A percentile compares a stretch with the other conserved stretches of the same genome.
These are phyloP conservation scores for Scheffersomyces stipitis DNA, from an alignment of 805 yeast genomes.

Conservation along the genomic window DNA sequence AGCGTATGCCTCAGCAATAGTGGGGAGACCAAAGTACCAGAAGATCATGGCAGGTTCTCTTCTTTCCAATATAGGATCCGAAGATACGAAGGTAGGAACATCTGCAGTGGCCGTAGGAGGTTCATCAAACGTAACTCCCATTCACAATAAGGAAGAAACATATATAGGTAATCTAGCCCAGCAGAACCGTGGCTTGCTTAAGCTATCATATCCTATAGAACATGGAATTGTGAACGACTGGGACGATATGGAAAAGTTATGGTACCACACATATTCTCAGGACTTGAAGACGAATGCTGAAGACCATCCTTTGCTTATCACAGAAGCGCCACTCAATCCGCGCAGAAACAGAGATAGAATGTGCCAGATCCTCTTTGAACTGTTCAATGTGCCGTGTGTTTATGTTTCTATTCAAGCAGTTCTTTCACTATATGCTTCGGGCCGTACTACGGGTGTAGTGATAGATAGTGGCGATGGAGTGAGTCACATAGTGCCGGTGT, in stretches of 20 bases:
- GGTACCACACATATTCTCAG: conserved; percentile 66
- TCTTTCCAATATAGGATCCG: conserved; percentile 5
- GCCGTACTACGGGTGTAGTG: conserved; percentile 87
- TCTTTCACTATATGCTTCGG: conserved; percentile 80
- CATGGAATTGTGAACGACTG: conserved; percentile 82
- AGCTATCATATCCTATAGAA: conserved; percentile 66
- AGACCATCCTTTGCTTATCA: conserved; percentile 83
- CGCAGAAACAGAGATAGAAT: conserved; percentile 54
- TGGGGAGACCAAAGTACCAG: conserved; percentile 83
- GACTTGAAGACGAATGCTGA: conserved; percentile 60
- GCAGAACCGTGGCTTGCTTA: conserved; percentile 72
- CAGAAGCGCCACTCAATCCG: conserved; percentile 89
- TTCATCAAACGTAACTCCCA: neutral
- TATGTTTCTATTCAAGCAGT: conserved; percentile 76
- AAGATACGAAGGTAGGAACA: neutral
- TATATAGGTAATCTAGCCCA: conserved; percentile 80
- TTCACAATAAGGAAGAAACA: conserved; percentile 50
- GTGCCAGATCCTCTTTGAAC: conserved; percentile 70
- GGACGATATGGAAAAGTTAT: conserved; percentile 81
- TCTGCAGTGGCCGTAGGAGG: conserved; percentile 6
- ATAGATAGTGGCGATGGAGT: conserved; percentile 95
- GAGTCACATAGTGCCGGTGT: conserved; percentile 83
- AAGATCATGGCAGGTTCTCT: conserved; percentile 68
- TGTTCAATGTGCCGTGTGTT: conserved; percentile 73
- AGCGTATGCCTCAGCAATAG: conserved; percentile 57